Conservation (phyloP, 2,329 filamentous ascomycete genomes). For the Tetracladium maxilliforme region DNA sequence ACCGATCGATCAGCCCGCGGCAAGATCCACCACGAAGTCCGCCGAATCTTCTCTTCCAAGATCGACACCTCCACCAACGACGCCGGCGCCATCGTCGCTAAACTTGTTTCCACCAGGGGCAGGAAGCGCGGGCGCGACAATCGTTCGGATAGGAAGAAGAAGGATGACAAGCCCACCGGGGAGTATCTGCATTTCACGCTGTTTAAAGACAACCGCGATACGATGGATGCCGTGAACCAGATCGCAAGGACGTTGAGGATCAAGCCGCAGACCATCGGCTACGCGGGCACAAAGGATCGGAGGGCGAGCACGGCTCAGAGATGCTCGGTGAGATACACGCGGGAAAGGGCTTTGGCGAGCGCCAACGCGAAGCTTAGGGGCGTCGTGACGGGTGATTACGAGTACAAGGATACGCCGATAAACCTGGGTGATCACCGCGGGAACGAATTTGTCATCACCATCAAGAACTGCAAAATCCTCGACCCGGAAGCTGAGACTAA, state of each 20-base stretch:
- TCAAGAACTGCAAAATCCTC: slow-evolving; percentile 74
- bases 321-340: slow-evolving; percentile 43
- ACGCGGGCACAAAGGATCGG: slow-evolving; percentile 61
- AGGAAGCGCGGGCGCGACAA: too few species aligned
- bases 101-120: slow-evolving; percentile 24
- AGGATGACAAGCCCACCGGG: slow-evolving; percentile 35
- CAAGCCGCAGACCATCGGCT: slow-evolving; percentile 44
- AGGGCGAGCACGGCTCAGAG: slow-evolving; percentile 55
- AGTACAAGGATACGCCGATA: slow-evolving; percentile 56
- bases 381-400: slow-evolving; percentile 65
- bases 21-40: slow-evolving; percentile 39
- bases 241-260: slow-evolving; percentile 42
- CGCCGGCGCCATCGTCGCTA: slow-evolving; percentile 42
- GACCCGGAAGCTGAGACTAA: slow-evolving; percentile 20
- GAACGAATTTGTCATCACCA: slow-evolving; percentile 85
- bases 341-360: slow-evolving; percentile 46
- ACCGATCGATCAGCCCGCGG: slow-evolving; percentile 46
- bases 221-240: slow-evolving; percentile 55
- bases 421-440: slow-evolving; percentile 73
- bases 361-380: slow-evolving; percentile 46
- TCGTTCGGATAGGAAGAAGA: too few species aligned
- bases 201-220: slow-evolving; percentile 68
- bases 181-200: slow-evolving; percentile 60
- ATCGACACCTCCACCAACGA: slow-evolving; percentile 47
- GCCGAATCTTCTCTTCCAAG: slow-evolving; percentile 46